These are phyloP conservation scores for Begonia peltatifolia DNA, from an alignment of 306 rosid species.

Conservation along the genomic window DNA sequence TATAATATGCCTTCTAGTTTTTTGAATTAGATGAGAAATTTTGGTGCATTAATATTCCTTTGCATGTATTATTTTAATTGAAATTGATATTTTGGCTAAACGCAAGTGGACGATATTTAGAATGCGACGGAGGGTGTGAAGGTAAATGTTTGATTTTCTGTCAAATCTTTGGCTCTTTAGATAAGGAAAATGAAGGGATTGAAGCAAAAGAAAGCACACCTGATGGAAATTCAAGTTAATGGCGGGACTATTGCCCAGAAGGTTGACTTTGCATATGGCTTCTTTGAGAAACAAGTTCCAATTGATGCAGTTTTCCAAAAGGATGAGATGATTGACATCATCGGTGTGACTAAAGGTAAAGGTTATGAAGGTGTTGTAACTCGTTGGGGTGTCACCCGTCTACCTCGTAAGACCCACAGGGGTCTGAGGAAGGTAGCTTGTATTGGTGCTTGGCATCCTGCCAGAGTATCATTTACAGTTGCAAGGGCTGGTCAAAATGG, in stretches of 20 bases:
- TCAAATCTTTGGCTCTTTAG: constrained; percentile 13
- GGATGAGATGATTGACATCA: constrained; percentile 79
- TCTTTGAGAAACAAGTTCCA: constrained; percentile 81
- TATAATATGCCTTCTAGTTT: too few relatives aligned
- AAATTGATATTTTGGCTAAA: too few relatives aligned
- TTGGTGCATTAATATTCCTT: too few relatives aligned
- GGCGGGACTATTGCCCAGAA: constrained; percentile 65
- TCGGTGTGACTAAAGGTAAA: constrained; percentile 83
- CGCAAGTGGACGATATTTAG: too few relatives aligned
- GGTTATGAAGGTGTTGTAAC: constrained; percentile 91
- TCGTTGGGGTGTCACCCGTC: constrained; percentile 86
- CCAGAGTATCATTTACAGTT: constrained; percentile 80
- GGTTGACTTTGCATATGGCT: constrained; percentile 52
- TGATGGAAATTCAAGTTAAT: constrained; percentile 77
- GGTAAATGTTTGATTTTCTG: not conserved
- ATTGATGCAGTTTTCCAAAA: constrained; percentile 87
- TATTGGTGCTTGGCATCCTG: constrained; percentile 98
- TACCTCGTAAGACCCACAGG: constrained; percentile 83
- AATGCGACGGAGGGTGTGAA: too few relatives aligned
- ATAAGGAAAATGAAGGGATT: constrained; percentile 74
- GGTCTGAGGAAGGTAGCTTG: constrained; percentile 89
- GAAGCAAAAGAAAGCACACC: constrained; percentile 85
- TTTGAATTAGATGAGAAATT: too few relatives aligned
- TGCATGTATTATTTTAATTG: too few relatives aligned
- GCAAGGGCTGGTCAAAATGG: constrained; percentile 94